Percentiles rank a stretch among this genome's conserved stretches.
phyloP scores from a whole-genome alignment of 768 basidiomycete species.

The Lactarius trivialis region DNA sequence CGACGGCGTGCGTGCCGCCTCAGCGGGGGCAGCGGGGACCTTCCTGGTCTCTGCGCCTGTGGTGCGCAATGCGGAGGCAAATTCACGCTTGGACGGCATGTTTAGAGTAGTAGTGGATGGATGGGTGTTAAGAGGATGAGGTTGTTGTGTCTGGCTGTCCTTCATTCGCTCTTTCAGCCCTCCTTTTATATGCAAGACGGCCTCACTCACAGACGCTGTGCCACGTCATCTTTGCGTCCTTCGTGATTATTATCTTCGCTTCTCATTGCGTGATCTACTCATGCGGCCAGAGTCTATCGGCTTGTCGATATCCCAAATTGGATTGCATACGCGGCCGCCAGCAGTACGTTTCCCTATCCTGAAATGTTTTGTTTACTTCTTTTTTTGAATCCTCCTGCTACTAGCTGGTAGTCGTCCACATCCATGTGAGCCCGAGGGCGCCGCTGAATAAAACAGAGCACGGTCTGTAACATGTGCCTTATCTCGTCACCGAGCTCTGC shows the following conservation, averaged over 20 bases:
- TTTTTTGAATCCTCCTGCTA: neutral
- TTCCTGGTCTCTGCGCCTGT: neutral
- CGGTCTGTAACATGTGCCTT: neutral
- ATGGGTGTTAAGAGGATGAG: neutral
- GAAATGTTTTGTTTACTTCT: neutral
- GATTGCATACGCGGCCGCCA: neutral
- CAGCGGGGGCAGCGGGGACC: neutral
- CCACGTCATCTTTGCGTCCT: neutral
- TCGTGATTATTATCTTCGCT: neutral
- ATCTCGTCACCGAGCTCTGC: neutral
- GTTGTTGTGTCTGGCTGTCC: neutral
- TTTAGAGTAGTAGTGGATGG: neutral
- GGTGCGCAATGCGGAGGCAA: neutral
- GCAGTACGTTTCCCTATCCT: slow-evolving; percentile 6
- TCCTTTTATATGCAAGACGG: slow-evolving; percentile 3
- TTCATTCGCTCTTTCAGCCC: neutral
- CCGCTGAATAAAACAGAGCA: neutral
- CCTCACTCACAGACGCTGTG: neutral
- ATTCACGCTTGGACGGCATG: slow-evolving; percentile 13
- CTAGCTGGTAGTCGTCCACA: neutral
- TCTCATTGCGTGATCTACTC: neutral
- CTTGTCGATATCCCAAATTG: neutral
- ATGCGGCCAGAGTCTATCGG: slow-evolving; percentile 4
- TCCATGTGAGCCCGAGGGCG: neutral
- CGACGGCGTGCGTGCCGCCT: neutral